Evolutionary conservation across 768 basidiomycete genomes (phyloP), one percentile per base, ranked within the genome.

Genomic region (Sporobolomyces phaffii): DNA sequence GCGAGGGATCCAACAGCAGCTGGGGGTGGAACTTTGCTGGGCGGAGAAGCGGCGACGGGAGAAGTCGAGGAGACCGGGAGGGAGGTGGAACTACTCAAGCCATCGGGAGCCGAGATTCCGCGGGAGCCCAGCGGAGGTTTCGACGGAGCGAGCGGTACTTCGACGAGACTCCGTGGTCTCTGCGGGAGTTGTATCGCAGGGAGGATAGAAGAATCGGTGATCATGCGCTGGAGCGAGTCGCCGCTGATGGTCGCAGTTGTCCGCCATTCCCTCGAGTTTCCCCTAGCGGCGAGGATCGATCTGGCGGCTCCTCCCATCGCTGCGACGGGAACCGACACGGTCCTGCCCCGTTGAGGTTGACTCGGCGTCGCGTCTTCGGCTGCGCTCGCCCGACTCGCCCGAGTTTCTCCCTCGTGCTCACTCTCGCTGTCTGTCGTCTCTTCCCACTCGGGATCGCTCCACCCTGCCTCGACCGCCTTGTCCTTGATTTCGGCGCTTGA

Each of bases 371-470:
- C 56, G 8, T 33, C 29, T 18, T n/a, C 28, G 5, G 3, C 38
- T 2, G 40, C 2, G 15, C 38, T 44, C 41, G 24, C 7, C 58
- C 51, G 41, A 34, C 17, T 26, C 65, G 60, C 26, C 34, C 43
- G 56, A 15, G n/a, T 34, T 20, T 24, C n/a, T 17, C 38, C n/a
- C 34, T 45, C 64, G n/a, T 6, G 40, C 3, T 58, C 65, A n/a
- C 45, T 56, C 5, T 57, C 65, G 20, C 54, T 59, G 28, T 45
- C 62, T 1, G 57, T 31, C 24, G 69, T 57, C 50, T 67, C 65
- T 29, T 66, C 65, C 65, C 65, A 71, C 24, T 71, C 70, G 3
- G 70, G 59, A 40, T 71, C 70, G 51, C 70, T 71, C 65, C 58
- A 67, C 1, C 59, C 70, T 0, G 38, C 56, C 0, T 61, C 57